A percentile compares a stretch with the other conserved stretches of the same genome.
Evolutionary conservation across 2,329 filamentous ascomycete species (phyloP).

Genomic region (Fusarium hainanense): DNA sequence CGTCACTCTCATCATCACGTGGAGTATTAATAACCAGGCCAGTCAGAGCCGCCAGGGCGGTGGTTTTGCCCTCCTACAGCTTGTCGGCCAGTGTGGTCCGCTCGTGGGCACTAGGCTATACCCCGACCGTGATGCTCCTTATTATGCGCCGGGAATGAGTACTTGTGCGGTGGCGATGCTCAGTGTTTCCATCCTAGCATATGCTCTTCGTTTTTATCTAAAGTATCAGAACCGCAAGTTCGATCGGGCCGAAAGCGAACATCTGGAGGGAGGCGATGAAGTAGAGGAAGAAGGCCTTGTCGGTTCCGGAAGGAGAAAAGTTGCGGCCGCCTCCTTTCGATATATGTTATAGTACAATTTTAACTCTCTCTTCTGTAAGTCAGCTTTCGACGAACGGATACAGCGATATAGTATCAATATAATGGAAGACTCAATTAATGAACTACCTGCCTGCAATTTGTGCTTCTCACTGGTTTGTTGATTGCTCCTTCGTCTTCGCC

Average conservation of each 20-base stretch:
- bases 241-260: constrained; percentile 51
- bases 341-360: constrained; percentile 57
- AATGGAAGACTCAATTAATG: constrained; percentile 14
- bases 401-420: not conserved
- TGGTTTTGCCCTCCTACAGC: constrained; percentile 82
- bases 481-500: not conserved
- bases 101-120: constrained; percentile 75
- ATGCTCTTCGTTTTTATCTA: constrained; percentile 65
- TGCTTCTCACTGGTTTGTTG: constrained; percentile 26
- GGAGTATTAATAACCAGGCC: constrained; percentile 88
- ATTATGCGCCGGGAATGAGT: constrained; percentile 71
- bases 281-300: constrained; percentile 57
- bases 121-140: constrained; percentile 68
- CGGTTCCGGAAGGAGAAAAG: constrained; percentile 44
- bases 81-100: constrained; percentile 84
- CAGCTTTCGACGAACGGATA: not conserved
- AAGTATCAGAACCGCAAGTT: constrained; percentile 61
- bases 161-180: constrained; percentile 72
- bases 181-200: constrained; percentile 66
- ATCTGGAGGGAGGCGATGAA: constrained; percentile 32
- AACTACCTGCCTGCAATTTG: constrained; percentile 12
- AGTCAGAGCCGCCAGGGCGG: constrained; percentile 76
- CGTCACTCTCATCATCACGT: constrained; percentile 85
- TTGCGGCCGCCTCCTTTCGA: constrained; percentile 51
- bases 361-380: not conserved